Evolutionary conservation across 2,329 filamentous ascomycete genomes (phyloP), one percentile per base, ranked within the genome.

Genomic region (Thielaviopsis populi): DNA sequence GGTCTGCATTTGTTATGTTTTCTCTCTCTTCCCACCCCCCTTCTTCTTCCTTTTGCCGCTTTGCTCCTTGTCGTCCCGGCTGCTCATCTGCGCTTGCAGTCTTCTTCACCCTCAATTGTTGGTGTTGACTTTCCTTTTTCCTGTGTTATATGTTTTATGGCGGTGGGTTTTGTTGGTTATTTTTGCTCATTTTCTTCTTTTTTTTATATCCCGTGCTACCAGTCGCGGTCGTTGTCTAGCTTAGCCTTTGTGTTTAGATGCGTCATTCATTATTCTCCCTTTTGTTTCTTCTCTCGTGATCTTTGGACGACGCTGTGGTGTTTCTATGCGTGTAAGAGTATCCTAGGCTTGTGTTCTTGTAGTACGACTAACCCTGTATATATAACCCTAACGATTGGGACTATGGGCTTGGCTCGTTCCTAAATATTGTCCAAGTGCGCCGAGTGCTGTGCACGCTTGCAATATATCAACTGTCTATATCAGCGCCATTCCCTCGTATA

Each of bases 121-220:
- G 33, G 19, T 42, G 48, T 53, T 59, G 59, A 50, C 24, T 17
- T 42, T 13, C 50, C 50, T 40, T 63, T 50, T 60, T 19, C 11
- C n/a, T 27, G 27, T 17, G 30, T 30, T 40, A 30, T 61, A 41
- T 37, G 33, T 17, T 24, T 40, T n/a, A 33, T 42, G 46, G 50
- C 22, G n/a, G n/a, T 43, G 61, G 33, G 50, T 40, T 46, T 60
- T 60, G 58, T 56, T 54, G 54, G 42, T 33, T 40, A 40, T 63
- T 53, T 60, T 43, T 22, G 41, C 46, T 62, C 19, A 24, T 59
- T 59, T 65, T 58, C 40, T 59, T 33, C 40, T 6, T 10, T 13
- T 48, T 46, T 48, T 48, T 37, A 48, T 46, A 56, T 42, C 40
- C 10, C 46, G 59, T 24, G 40, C 40, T 60, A 50, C 33, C 40